Evolutionary conservation across 2,329 filamentous ascomycete species (phyloP).

Genomic region (Coniella vitis): DNA sequence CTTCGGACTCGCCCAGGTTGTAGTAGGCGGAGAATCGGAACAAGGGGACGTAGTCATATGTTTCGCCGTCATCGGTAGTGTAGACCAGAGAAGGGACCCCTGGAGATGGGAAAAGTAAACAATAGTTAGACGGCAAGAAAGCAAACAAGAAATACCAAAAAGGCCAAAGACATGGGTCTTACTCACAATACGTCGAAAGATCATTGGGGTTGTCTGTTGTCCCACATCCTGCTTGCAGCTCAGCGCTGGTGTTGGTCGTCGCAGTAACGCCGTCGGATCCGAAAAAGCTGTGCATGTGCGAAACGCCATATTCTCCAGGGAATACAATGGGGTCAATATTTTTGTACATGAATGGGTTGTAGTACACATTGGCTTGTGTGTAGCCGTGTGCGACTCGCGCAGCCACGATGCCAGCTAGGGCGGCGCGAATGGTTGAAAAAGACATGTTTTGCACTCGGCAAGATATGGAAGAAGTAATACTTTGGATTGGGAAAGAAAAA

Average conservation of each 20-base stretch:
- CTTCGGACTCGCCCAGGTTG: conserved; percentile 17
- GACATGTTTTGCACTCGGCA: not conserved
- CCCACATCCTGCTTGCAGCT: conserved; percentile 23
- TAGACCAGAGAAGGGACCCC: conserved; percentile 17
- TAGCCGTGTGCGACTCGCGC: conserved; percentile 17
- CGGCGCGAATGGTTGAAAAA: not conserved
- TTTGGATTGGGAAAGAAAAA: not conserved
- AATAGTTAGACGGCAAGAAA: not conserved
- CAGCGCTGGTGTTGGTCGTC: conserved; percentile 25
- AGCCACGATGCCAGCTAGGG: not conserved
- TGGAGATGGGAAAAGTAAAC: not conserved
- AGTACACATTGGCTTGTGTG: conserved; percentile 19
- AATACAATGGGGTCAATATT: conserved; percentile 29
- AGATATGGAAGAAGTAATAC: not conserved
- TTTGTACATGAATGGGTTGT: conserved; percentile 25
- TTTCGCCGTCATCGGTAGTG: conserved; percentile 14
- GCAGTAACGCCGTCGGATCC: conserved; percentile 28
- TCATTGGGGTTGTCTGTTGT: conserved; percentile 25
- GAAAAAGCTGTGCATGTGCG: conserved; percentile 31
- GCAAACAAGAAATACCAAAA: not conserved
- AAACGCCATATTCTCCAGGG: conserved; percentile 25
- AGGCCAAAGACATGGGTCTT: no score
- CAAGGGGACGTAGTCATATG: conserved; percentile 15
- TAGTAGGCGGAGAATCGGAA: conserved; percentile 20
- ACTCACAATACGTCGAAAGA: conserved; percentile 22